Percentiles rank a stretch among this genome's conserved stretches.
Conservation (phyloP, 2,329 filamentous ascomycete genomes). For the Dactylellina parvicollis region DNA sequence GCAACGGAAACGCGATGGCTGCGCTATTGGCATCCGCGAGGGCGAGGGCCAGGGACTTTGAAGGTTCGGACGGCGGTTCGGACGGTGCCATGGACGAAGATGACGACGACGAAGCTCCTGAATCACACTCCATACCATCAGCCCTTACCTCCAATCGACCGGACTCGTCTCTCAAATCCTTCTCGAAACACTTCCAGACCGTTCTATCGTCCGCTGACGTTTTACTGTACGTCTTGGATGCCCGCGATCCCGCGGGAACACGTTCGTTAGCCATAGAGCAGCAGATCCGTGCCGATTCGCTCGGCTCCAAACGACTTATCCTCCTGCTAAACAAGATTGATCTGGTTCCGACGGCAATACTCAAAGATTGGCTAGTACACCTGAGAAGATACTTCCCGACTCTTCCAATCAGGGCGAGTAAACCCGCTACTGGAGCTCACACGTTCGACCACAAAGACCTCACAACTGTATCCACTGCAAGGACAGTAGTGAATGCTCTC, state of each 20-base stretch:
- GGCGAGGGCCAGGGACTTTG: constrained; percentile 79
- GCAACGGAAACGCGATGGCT: constrained; percentile 73
- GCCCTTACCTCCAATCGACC: constrained; percentile 59
- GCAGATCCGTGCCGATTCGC: constrained; percentile 86
- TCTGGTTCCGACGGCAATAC: constrained; percentile 80
- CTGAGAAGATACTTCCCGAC: constrained; percentile 91
- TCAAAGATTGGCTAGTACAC: constrained; percentile 85
- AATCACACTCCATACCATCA: constrained; percentile 30
- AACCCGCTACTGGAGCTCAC: constrained; percentile 82
- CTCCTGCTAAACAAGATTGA: constrained; percentile 97
- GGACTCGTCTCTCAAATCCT: constrained; percentile 81
- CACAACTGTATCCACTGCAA: constrained; percentile 84
- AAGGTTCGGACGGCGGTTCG: constrained; percentile 71
- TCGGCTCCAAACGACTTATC: constrained; percentile 85
- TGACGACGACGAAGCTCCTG: constrained; percentile 58
- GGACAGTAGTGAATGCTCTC: constrained; percentile 84
- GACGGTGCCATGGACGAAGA: constrained; percentile 68
- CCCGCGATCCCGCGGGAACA: constrained; percentile 88
- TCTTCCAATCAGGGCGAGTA: constrained; percentile 84
- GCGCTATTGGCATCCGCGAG: constrained; percentile 86
- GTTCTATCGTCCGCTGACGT: constrained; percentile 90
- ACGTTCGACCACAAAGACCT: constrained; percentile 92
- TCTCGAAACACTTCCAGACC: constrained; percentile 95
- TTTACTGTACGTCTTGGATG: constrained; percentile 90
- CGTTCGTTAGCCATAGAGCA: constrained; percentile 90